Evolutionary conservation across 768 basidiomycete species (phyloP).

Genomic region (Boletellus ananas): DNA sequence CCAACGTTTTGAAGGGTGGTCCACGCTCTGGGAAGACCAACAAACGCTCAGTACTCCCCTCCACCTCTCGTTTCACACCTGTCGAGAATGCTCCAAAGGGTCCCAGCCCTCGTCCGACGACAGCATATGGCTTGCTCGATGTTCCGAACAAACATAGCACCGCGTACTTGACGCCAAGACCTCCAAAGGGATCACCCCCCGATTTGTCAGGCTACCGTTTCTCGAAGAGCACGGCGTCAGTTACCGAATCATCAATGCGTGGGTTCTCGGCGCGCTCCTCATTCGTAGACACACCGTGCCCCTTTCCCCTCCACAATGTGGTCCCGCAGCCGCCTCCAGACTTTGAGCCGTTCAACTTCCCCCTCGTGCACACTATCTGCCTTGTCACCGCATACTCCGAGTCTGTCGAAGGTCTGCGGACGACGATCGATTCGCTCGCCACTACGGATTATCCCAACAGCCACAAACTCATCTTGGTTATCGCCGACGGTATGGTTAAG

Average conservation of each 20-base stretch:
- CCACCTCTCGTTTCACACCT: slow-evolving; percentile 71
- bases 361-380: slow-evolving; percentile 88
- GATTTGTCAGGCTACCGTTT: slow-evolving; percentile 66
- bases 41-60: slow-evolving; percentile 62
- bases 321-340: slow-evolving; percentile 90
- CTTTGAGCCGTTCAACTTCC: slow-evolving; percentile 95
- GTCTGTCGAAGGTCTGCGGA: slow-evolving; percentile 91
- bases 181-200: slow-evolving; percentile 60
- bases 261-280: slow-evolving; percentile 39
- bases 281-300: slow-evolving; percentile 72
- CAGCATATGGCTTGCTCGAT: slow-evolving; percentile 66
- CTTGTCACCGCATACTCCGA: slow-evolving; percentile 99
- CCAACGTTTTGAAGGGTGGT: slow-evolving; percentile 80
- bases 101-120: slow-evolving; percentile 50
- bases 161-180: slow-evolving; percentile 38
- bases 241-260: slow-evolving; percentile 42
- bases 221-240: slow-evolving; percentile 80
- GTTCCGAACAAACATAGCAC: slow-evolving; percentile 52
- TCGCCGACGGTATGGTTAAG: slow-evolving; percentile 98
- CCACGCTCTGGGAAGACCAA: slow-evolving; percentile 41
- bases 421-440: slow-evolving; percentile 96
- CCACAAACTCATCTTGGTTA: slow-evolving; percentile 93
- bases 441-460: slow-evolving; percentile 99
- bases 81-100: slow-evolving; percentile 57
- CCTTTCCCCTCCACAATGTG: slow-evolving; percentile 88